Base-by-base conservation (phyloP, 2,329 filamentous ascomycete species). In the Acrocalymma vagum region DNA sequence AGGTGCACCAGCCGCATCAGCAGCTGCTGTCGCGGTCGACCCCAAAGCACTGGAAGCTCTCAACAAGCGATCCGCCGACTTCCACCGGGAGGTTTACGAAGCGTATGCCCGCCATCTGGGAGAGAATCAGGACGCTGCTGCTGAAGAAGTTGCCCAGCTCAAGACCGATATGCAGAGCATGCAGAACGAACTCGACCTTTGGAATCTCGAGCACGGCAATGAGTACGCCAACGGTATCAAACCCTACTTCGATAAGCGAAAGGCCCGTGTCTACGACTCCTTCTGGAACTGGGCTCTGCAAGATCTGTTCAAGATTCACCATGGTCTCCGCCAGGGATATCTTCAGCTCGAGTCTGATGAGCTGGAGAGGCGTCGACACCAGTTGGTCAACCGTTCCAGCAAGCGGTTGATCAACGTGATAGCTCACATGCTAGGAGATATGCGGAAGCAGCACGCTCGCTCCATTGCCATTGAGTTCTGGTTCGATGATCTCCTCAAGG, bases 271-370 rank as follows among this genome's bases (percentile, higher is more conserved):
- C 10, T 56, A 48, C 25, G 48, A 45, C 22, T 56, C 53, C 9
- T 51, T 35, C 25, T 56, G 53, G 53, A 53, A 53, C 25, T 56
- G 53, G 53, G 48, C 35, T 6, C 9, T 52, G 14, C 53, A 56
- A 27, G 53, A 56, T 38, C 35, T 51, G 4, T 45, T 55, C 25
- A 38, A 42, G 22, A 37, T 49, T 16, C 45, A 45, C 26, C 45
- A 52, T 28, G 33, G 45, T 11, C 20, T 48, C n/a, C 45, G 38
- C 27, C 38, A 40, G 16, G 30, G 36, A 10, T 42, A 32, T 15
- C 21, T 44, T 4, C 37, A 18, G 11, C 39, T 45, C 9, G 36
- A 45, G 22, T 41, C 41, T 6, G 41, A 45, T 9, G 41, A 45
- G 13, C 36, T 45, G 2, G 23, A 31, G 5, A 25, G 41, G n/a